These are phyloP conservation scores for Myxozyma neglecta DNA, from an alignment of 805 yeast species.

Conservation along the genomic window DNA sequence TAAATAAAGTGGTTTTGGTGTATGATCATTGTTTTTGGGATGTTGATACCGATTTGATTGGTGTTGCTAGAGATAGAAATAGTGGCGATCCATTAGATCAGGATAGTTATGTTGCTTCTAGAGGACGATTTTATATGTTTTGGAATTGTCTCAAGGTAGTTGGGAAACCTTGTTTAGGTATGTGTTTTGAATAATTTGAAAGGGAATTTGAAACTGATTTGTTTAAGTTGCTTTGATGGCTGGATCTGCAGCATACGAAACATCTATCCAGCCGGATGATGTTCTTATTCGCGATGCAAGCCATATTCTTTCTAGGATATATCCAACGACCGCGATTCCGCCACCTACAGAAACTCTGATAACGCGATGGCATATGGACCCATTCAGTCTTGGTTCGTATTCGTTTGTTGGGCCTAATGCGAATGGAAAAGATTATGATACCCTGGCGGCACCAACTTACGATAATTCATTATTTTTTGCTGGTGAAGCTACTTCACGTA, in stretches of 20 bases:
- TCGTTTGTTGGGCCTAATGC: slow-evolving; percentile 47
- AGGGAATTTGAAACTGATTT: background rate
- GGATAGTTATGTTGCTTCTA: slow-evolving; percentile 32
- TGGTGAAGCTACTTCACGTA: slow-evolving; percentile 47
- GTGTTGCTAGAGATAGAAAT: slow-evolving; percentile 38
- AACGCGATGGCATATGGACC: slow-evolving; percentile 79
- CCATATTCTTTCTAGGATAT: slow-evolving; percentile 37
- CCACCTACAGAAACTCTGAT: slow-evolving; percentile 45
- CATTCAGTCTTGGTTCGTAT: slow-evolving; percentile 78
- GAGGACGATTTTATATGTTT: slow-evolving; percentile 45
- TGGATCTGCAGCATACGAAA: slow-evolving; percentile 43
- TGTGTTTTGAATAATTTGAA: background rate
- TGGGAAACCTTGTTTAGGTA: slow-evolving; percentile 42
- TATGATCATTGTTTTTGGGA: slow-evolving; percentile 46
- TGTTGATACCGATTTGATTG: slow-evolving; percentile 37
- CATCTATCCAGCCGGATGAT: slow-evolving; percentile 39
- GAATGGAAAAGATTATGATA: slow-evolving; percentile 46
- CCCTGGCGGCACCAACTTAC: slow-evolving; percentile 42
- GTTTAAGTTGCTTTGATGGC: slow-evolving; percentile 41
- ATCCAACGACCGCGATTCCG: slow-evolving; percentile 31
- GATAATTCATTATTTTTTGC: slow-evolving; percentile 44
- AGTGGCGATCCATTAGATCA: slow-evolving; percentile 22
- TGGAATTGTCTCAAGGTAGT: slow-evolving; percentile 42
- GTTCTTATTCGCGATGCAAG: slow-evolving; percentile 41
- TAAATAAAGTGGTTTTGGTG: slow-evolving; percentile 44